Evolutionary conservation across 805 yeast species (phyloP).

Genomic region (Nakazawaea populi): DNA sequence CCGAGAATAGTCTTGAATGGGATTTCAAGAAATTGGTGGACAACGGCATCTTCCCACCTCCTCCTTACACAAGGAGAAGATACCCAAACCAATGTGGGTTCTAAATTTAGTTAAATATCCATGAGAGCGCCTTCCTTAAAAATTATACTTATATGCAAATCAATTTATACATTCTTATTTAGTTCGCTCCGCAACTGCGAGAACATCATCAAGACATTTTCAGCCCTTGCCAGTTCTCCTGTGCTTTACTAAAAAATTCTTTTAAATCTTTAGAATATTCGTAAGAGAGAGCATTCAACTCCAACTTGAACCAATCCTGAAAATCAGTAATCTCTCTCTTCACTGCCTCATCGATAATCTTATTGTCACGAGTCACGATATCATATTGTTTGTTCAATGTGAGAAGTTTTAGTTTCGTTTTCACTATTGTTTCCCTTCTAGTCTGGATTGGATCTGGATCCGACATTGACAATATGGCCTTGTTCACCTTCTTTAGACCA

Average conservation of each 20-base stretch:
- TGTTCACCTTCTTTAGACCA: slow-evolving; percentile 27
- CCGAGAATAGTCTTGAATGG: slow-evolving; percentile 65
- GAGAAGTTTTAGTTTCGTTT: slow-evolving; percentile 22
- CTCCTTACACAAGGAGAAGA: slow-evolving; percentile 55
- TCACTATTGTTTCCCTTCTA: slow-evolving; percentile 22
- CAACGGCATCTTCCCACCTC: slow-evolving; percentile 66
- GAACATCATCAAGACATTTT: neutral
- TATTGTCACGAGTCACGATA: slow-evolving; percentile 20
- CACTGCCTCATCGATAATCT: slow-evolving; percentile 18
- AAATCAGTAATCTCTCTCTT: slow-evolving; percentile 20
- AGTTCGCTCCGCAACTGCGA: neutral
- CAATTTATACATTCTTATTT: too few relatives aligned
- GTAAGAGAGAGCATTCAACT: slow-evolving; percentile 15
- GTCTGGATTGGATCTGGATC: slow-evolving; percentile 30
- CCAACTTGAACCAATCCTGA: slow-evolving; percentile 25
- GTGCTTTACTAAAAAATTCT: slow-evolving; percentile 18
- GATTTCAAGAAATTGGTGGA: slow-evolving; percentile 47
- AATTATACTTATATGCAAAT: too few relatives aligned
- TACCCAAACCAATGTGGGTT: slow-evolving; percentile 62
- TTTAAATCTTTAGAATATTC: slow-evolving; percentile 18
- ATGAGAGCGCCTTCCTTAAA: neutral
- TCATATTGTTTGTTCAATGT: slow-evolving; percentile 25
- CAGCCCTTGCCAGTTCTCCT: slow-evolving; percentile 22
- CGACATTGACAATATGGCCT: slow-evolving; percentile 25
- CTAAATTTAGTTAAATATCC: neutral